A percentile compares a stretch with the other conserved stretches of the same genome.
Conservation (phyloP, 768 basidiomycete species). For the Leccinum fibrillosum region DNA sequence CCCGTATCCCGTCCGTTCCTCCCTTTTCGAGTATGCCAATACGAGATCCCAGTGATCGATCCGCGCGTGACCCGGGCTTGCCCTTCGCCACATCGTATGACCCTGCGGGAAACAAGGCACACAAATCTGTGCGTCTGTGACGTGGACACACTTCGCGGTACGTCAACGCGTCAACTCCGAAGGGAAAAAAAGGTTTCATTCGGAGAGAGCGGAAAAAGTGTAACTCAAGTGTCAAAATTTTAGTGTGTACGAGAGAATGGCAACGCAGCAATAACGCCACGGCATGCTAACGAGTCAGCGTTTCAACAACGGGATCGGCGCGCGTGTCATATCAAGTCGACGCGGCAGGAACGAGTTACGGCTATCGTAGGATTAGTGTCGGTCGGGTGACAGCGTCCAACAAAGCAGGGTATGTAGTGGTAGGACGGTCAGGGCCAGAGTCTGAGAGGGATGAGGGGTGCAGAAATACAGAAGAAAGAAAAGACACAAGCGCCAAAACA, state of each 20-base stretch:
- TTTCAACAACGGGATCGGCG: not conserved
- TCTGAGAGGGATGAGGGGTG: not conserved
- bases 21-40: no score
- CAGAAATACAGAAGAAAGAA: not conserved
- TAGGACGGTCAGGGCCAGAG: not conserved
- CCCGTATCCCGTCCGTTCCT: no score
- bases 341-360: not conserved
- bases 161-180: not conserved
- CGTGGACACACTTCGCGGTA: not conserved
- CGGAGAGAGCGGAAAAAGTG: not conserved
- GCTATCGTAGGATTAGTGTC: not conserved
- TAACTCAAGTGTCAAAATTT: not conserved
- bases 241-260: not conserved
- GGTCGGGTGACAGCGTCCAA: not conserved
- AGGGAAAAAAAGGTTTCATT: not conserved
- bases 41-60: not conserved
- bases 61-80: not conserved
- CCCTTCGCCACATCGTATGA: not conserved
- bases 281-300: not conserved
- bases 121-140: not conserved
- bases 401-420: not conserved
- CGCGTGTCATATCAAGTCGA: not conserved
- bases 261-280: not conserved
- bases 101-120: not conserved
- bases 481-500: not conserved